phyloP scores from a whole-genome alignment of 768 basidiomycete species.

The Podaxis sp. region DNA sequence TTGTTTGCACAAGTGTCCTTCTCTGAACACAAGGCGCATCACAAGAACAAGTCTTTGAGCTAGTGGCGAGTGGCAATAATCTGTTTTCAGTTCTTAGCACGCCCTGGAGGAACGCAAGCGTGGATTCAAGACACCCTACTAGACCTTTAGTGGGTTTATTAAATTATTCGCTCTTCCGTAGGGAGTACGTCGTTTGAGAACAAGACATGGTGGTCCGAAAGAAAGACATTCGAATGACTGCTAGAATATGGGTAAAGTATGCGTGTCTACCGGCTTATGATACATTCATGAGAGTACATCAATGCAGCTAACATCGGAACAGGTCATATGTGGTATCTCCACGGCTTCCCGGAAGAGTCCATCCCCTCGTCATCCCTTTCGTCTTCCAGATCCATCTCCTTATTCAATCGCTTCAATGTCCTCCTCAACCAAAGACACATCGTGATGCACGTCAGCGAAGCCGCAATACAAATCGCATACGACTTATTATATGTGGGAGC shows the following conservation, averaged over 20 bases:
- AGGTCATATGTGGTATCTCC: slow-evolving; percentile 7
- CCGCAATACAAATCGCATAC: slow-evolving; percentile 68
- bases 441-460: slow-evolving; percentile 43
- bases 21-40: too few relatives aligned
- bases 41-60: too few relatives aligned
- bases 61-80: too few relatives aligned
- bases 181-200: too few relatives aligned
- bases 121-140: too few relatives aligned
- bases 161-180: too few relatives aligned
- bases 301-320: neutral
- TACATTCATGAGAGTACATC: neutral
- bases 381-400: slow-evolving; percentile 33
- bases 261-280: neutral
- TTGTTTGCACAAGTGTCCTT: too few relatives aligned
- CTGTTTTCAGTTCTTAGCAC: too few relatives aligned
- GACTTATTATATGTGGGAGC: slow-evolving; percentile 67
- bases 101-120: too few relatives aligned
- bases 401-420: slow-evolving; percentile 40
- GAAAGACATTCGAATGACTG: neutral
- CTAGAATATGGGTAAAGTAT: neutral
- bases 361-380: slow-evolving; percentile 24
- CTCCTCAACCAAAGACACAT: slow-evolving; percentile 46
- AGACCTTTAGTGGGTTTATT: too few relatives aligned
- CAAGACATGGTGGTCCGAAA: neutral
- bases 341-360: slow-evolving; percentile 22